Conservation (phyloP, 371 early-diverging fungal species). For the Zopfochytrium polystomum region DNA sequence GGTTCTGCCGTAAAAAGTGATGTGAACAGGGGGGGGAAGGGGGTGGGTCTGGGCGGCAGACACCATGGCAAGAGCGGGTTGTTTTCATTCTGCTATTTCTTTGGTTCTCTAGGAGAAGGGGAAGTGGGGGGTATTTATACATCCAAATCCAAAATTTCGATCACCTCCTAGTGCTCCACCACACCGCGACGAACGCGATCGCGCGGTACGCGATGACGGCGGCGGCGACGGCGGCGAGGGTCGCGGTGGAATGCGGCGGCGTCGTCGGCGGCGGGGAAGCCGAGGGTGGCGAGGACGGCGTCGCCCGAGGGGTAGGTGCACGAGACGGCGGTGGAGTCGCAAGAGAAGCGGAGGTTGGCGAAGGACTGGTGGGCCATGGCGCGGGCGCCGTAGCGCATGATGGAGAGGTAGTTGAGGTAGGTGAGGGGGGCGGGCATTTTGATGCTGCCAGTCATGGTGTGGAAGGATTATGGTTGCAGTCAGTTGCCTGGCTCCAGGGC, state of each 20-base stretch:
- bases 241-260: conserved; percentile 19
- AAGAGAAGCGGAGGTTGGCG: conserved; percentile 6
- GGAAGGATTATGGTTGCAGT: no score
- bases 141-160: no score
- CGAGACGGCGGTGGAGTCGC: conserved; percentile 11
- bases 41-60: no score
- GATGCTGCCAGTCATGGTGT: conserved; percentile 1
- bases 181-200: conserved; percentile 28
- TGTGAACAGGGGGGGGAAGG: no score
- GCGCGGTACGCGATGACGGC: conserved; percentile 29
- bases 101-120: no score
- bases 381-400: conserved; percentile 34
- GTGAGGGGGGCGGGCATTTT: conserved; percentile 34
- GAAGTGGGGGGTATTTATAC: no score
- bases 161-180: no score
- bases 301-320: conserved; percentile 35
- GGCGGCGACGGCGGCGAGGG: conserved; percentile 23
- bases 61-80: no score
- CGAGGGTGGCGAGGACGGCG: conserved; percentile 31
- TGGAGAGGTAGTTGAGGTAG: conserved; percentile 34
- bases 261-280: conserved; percentile 14
- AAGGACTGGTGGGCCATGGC: conserved; percentile 31
- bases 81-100: no score
- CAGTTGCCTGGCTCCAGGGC: no score
- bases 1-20: no score